Evolutionary conservation across 768 basidiomycete genomes (phyloP).

Genomic region (Russula ochroleuca): DNA sequence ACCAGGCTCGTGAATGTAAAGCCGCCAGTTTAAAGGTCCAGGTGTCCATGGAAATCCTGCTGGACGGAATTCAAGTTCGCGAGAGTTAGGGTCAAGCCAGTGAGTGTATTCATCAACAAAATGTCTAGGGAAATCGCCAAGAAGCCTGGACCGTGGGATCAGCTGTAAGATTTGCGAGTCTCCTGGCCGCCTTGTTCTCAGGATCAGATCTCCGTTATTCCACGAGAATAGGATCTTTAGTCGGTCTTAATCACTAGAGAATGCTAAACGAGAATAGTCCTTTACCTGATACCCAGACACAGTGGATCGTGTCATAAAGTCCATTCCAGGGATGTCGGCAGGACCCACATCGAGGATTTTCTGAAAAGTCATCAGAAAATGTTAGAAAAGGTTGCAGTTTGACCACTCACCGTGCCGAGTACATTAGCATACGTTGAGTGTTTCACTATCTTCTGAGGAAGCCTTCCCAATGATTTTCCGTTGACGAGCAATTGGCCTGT

Average conservation of each 20-base stretch:
- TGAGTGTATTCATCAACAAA: conserved; percentile 35
- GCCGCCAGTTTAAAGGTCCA: conserved; percentile 33
- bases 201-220: neutral
- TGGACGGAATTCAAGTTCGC: conserved; percentile 37
- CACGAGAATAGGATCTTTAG: conserved; percentile 4
- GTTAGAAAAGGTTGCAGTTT: too few relatives aligned
- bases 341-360: conserved; percentile 14
- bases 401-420: conserved; percentile 34
- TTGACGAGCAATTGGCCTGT: conserved; percentile 38
- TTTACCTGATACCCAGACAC: conserved; percentile 14
- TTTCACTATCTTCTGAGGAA: conserved; percentile 35
- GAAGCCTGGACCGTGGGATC: conserved; percentile 34
- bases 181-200: conserved; percentile 1
- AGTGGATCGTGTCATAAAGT: conserved; percentile 8
- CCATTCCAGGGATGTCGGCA: conserved; percentile 10
- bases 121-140: conserved; percentile 33
- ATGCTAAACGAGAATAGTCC: neutral
- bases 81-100: conserved; percentile 34
- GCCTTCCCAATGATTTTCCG: conserved; percentile 39
- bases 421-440: conserved; percentile 37
- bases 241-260: neutral
- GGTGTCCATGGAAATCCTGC: conserved; percentile 32
- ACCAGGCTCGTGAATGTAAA: neutral
- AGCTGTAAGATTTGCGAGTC: conserved; percentile 29
- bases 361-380: neutral